Conservation (phyloP, 345 rosid species). For the Carallia brachiata region DNA sequence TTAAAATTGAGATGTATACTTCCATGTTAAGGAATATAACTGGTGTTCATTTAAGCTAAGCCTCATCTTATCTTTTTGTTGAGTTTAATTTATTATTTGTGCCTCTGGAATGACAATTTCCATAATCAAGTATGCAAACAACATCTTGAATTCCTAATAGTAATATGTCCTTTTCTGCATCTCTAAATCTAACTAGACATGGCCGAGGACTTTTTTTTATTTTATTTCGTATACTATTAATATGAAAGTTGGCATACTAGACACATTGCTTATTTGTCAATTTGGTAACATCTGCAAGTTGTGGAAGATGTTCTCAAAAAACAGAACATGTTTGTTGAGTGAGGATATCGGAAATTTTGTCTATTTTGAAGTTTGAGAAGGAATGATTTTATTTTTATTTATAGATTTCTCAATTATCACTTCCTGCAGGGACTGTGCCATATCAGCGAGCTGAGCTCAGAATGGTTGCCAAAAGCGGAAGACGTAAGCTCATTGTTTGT, state of each 20-base stretch:
- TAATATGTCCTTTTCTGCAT: too few relatives aligned
- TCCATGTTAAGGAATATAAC: not conserved
- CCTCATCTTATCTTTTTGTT: not conserved
- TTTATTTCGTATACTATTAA: too few relatives aligned
- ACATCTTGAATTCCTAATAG: not conserved
- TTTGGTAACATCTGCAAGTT: not conserved
- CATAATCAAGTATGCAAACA: not conserved
- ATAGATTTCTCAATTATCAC: not conserved
- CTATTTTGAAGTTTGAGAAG: not conserved
- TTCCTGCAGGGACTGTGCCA: slow-evolving; percentile 89
- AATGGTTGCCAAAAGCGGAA: slow-evolving; percentile 94
- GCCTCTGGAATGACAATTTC: not conserved
- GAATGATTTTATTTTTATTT: not conserved
- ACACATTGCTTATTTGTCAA: not conserved
- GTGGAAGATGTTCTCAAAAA: not conserved
- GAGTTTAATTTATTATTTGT: not conserved
- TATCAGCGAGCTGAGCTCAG: slow-evolving; percentile 82
- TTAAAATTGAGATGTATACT: not conserved
- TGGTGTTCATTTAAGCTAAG: not conserved
- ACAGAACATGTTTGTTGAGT: not conserved
- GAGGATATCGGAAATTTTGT: not conserved
- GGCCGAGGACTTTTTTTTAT: too few relatives aligned
- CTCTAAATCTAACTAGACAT: too few relatives aligned
- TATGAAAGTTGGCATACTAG: too few relatives aligned
- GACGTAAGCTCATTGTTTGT: slow-evolving; percentile 53